A percentile compares a stretch with the other conserved stretches of the same genome.
phyloP scores from a whole-genome alignment of 2,329 filamentous ascomycete species.

The Beauveria pseudobassiana region DNA sequence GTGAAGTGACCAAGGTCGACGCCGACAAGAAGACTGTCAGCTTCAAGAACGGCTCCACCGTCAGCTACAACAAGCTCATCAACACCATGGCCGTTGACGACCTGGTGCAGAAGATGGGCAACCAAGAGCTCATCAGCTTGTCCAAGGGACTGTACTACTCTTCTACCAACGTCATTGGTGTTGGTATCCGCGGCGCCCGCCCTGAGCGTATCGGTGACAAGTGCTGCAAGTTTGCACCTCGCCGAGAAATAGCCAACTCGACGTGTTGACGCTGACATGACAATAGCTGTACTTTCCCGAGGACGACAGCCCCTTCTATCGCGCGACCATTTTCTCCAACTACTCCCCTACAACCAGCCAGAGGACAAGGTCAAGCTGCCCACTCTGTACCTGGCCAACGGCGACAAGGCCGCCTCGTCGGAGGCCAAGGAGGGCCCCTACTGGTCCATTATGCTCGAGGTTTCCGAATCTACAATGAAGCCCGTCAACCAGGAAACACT shows the following conservation, averaged over 20 bases:
- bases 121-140: conserved; percentile 73
- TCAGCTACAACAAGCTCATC: conserved; percentile 84
- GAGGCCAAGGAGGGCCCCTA: conserved; percentile 84
- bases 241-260: neutral
- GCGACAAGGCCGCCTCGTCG: conserved; percentile 66
- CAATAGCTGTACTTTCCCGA: conserved; percentile 90
- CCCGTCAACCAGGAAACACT: conserved; percentile 81
- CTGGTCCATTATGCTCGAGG: conserved; percentile 99
- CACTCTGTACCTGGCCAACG: conserved; percentile 78
- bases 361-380: conserved; percentile 73
- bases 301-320: conserved; percentile 98
- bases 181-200: conserved; percentile 84
- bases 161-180: conserved; percentile 92
- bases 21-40: conserved; percentile 76
- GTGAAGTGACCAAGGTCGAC: conserved; percentile 79
- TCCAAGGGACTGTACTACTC: conserved; percentile 95
- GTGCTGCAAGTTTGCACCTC: conserved; percentile 61
- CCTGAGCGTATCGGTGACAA: conserved; percentile 98
- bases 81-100: conserved; percentile 95
- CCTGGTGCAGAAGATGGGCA: conserved; percentile 78
- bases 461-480: conserved; percentile 94
- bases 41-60: conserved; percentile 75
- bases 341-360: conserved; percentile 98
- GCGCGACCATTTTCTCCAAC: conserved; percentile 99
- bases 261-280: conserved; percentile 22